phyloP scores from a whole-genome alignment of 495 filamentous ascomycete genomes.

The Bombardia bombarda region DNA sequence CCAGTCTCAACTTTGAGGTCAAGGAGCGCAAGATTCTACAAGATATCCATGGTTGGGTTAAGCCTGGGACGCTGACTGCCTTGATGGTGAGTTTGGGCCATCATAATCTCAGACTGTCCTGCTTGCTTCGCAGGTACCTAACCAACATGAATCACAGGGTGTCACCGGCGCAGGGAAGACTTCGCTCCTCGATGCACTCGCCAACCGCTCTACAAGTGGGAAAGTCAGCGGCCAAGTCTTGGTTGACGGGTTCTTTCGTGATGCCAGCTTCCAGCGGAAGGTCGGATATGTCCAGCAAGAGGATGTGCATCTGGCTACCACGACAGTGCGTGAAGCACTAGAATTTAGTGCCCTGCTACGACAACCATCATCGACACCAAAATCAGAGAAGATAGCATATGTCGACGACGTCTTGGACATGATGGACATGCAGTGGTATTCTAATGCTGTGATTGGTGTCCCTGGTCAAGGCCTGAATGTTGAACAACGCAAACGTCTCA shows the following conservation, averaged over 20 bases:
- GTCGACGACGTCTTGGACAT: constrained; percentile 85
- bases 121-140: too few relatives aligned
- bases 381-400: constrained; percentile 67
- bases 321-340: constrained; percentile 76
- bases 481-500: constrained; percentile 55
- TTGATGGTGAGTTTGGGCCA: too few relatives aligned
- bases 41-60: constrained; percentile 79
- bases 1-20: too few relatives aligned
- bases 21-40: too few relatives aligned
- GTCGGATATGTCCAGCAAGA: constrained; percentile 90
- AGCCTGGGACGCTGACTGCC: constrained; percentile 71
- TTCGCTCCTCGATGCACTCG: constrained; percentile 55
- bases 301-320: constrained; percentile 71
- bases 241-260: constrained; percentile 59
- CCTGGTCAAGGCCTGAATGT: constrained; percentile 53
- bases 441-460: constrained; percentile 78
- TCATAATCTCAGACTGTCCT: too few relatives aligned
- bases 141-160: too few relatives aligned
- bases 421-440: constrained; percentile 72
- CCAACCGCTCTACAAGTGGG: constrained; percentile 66
- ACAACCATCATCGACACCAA: constrained; percentile 57
- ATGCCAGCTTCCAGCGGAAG: constrained; percentile 69
- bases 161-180: constrained; percentile 77
- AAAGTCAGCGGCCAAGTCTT: constrained; percentile 67
- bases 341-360: constrained; percentile 72